Evolutionary conservation across 2,329 filamentous ascomycete genomes (phyloP).

Genomic region (Penicillium freii): DNA sequence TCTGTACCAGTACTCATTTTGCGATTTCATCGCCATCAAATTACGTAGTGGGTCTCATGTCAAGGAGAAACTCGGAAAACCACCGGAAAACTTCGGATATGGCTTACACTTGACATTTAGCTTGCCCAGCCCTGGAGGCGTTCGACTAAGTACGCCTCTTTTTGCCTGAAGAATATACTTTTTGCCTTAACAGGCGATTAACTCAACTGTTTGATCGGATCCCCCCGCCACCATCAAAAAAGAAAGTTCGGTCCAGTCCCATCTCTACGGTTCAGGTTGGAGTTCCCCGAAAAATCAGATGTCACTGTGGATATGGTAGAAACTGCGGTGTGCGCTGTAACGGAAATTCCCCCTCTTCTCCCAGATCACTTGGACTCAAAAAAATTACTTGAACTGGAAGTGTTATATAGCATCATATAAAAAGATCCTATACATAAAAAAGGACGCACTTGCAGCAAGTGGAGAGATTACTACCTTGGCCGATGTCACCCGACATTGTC

Average conservation of each 20-base stretch:
- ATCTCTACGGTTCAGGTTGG: slow-evolving; percentile 2
- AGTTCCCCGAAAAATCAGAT: slow-evolving; percentile 1
- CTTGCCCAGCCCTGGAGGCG: too few species aligned
- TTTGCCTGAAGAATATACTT: background rate
- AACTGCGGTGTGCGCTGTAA: slow-evolving; percentile 25
- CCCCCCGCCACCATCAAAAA: slow-evolving; percentile 12
- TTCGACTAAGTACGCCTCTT: slow-evolving; percentile 5
- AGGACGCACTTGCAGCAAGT: slow-evolving; percentile 26
- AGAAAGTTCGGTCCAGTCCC: slow-evolving; percentile 8
- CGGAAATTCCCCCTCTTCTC: background rate
- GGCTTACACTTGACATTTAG: background rate
- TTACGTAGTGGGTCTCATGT: slow-evolving; percentile 1
- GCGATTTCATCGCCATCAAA: background rate
- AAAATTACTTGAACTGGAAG: background rate
- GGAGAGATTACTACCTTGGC: slow-evolving; percentile 25
- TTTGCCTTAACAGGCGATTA: slow-evolving; percentile 5
- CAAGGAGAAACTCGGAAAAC: background rate
- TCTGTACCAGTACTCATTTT: background rate
- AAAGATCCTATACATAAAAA: background rate
- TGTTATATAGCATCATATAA: background rate
- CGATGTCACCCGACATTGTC: slow-evolving; percentile 20
- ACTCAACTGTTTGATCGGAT: slow-evolving; percentile 4
- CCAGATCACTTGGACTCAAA: background rate
- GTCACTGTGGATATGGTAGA: background rate
- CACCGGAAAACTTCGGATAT: slow-evolving; percentile 12